Conservation (phyloP, 768 basidiomycete species). For the Candolleomyces eurysporus region DNA sequence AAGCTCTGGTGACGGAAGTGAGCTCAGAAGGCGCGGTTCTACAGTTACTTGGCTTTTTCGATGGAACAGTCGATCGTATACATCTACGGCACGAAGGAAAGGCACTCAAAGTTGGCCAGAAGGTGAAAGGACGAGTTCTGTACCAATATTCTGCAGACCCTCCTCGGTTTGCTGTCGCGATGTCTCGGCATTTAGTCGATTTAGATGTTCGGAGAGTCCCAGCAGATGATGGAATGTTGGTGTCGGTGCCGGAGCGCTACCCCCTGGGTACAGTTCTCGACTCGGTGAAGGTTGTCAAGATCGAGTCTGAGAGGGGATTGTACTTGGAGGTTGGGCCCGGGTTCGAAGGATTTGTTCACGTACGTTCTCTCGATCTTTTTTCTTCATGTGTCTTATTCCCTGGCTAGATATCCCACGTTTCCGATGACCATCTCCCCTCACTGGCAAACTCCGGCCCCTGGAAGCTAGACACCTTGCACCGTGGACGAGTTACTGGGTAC, state of each 20-base stretch:
- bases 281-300: constrained; percentile 64
- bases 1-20: constrained; percentile 76
- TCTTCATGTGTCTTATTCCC: constrained; percentile 8
- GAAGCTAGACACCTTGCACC: constrained; percentile 76
- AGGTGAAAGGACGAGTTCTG: constrained; percentile 80
- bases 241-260: constrained; percentile 52
- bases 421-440: constrained; percentile 87
- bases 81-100: constrained; percentile 60
- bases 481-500: constrained; percentile 84
- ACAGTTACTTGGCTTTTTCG: constrained; percentile 89
- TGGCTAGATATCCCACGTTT: constrained; percentile 87
- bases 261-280: constrained; percentile 76
- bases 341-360: constrained; percentile 83
- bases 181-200: constrained; percentile 67
- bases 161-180: constrained; percentile 79
- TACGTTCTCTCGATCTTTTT: constrained; percentile 36
- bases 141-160: constrained; percentile 78
- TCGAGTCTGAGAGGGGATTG: constrained; percentile 83
- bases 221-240: constrained; percentile 18
- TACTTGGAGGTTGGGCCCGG: constrained; percentile 63
- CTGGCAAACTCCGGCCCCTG: constrained; percentile 77
- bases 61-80: constrained; percentile 81
- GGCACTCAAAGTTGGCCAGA: constrained; percentile 61
- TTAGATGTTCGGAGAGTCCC: constrained; percentile 42
- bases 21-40: constrained; percentile 76